Percentiles rank a stretch among this genome's conserved stretches.
Conservation (phyloP, 1,139 yeast species). For the Magnusiomyces fungicola region DNA sequence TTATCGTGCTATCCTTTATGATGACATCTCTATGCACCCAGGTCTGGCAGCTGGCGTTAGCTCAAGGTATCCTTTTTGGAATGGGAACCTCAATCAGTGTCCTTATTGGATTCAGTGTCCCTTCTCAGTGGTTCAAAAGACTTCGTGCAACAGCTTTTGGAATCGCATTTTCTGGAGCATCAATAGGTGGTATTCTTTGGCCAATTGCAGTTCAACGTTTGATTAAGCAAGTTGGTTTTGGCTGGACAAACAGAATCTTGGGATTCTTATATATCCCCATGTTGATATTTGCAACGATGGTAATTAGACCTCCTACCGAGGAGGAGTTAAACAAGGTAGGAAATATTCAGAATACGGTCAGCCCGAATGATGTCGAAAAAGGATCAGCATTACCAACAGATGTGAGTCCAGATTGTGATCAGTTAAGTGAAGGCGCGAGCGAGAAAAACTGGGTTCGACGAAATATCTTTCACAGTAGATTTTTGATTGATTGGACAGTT, state of each 20-base stretch:
- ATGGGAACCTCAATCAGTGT: constrained; percentile 36
- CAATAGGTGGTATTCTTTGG: constrained; percentile 55
- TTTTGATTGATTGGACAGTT: constrained; percentile 18
- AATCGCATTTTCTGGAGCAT: constrained; percentile 52
- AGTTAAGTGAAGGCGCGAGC: no score
- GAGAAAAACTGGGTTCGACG: constrained; percentile 1
- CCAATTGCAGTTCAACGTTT: constrained; percentile 38
- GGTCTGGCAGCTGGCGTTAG: constrained; percentile 47
- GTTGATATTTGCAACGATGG: constrained; percentile 32
- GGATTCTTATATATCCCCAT: constrained; percentile 40
- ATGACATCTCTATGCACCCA: constrained; percentile 44
- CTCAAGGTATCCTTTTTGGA: constrained; percentile 48
- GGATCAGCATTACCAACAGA: neutral
- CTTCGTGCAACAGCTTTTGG: constrained; percentile 53
- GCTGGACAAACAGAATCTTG: constrained; percentile 45
- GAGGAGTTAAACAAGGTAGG: no score
- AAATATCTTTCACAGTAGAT: neutral
- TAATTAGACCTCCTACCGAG: no score
- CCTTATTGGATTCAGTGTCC: constrained; percentile 23
- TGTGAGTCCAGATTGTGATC: neutral
- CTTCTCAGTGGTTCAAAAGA: constrained; percentile 45
- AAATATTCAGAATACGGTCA: neutral
- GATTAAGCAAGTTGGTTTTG: constrained; percentile 39
- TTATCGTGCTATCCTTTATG: constrained; percentile 43
- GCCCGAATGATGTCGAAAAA: neutral